phyloP scores from a whole-genome alignment of 768 basidiomycete genomes.

The Lyophyllum semitale region DNA sequence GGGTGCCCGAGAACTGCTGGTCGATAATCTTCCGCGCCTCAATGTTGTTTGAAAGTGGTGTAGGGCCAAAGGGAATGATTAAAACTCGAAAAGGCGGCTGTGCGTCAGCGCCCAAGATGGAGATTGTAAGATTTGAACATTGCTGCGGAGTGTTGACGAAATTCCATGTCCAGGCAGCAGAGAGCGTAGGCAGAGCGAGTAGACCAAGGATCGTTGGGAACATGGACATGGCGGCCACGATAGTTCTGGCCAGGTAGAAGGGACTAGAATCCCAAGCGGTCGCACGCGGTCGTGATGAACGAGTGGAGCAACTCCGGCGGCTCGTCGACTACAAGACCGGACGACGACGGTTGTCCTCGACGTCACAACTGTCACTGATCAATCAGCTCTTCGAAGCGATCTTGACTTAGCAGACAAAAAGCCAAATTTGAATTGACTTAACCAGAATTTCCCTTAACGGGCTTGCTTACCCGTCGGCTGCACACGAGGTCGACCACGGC shows the following conservation, averaged over 20 bases:
- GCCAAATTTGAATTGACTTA: background rate
- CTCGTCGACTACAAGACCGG: background rate
- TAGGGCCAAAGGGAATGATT: slow-evolving; percentile 67
- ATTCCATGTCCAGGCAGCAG: slow-evolving; percentile 46
- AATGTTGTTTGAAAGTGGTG: slow-evolving; percentile 57
- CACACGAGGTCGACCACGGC: too few relatives aligned
- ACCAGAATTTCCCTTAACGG: background rate
- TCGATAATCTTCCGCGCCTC: slow-evolving; percentile 67
- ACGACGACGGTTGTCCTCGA: background rate
- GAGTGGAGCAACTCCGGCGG: slow-evolving; percentile 11
- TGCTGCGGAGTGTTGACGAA: slow-evolving; percentile 56
- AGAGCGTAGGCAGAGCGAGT: slow-evolving; percentile 27
- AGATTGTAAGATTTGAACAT: slow-evolving; percentile 63
- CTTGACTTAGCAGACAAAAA: slow-evolving; percentile 1
- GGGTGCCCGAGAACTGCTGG: slow-evolving; percentile 47
- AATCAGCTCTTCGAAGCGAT: background rate
- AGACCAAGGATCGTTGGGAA: slow-evolving; percentile 21
- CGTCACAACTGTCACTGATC: slow-evolving; percentile 15
- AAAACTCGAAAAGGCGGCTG: slow-evolving; percentile 68
- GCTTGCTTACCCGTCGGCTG: too few relatives aligned
- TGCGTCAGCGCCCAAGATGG: slow-evolving; percentile 57
- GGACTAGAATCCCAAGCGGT: background rate
- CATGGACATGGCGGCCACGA: slow-evolving; percentile 14
- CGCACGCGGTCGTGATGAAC: background rate
- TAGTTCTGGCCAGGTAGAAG: background rate